These are phyloP conservation scores for Sporothrix dimorphospora DNA, from an alignment of 2,329 filamentous ascomycete genomes.

Conservation along the genomic window DNA sequence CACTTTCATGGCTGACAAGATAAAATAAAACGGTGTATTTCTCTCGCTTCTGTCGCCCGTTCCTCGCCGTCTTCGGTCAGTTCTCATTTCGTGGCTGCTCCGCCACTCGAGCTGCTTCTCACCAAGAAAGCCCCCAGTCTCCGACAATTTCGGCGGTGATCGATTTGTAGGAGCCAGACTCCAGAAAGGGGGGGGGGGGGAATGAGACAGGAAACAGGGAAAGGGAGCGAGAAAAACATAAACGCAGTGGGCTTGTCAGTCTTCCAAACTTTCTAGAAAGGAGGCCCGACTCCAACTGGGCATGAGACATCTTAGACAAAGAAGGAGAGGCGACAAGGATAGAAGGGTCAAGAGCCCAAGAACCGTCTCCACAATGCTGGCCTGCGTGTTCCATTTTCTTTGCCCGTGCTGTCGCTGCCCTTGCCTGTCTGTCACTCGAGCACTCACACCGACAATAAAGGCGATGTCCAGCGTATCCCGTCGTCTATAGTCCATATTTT, in stretches of 20 bases:
- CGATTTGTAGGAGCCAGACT: neutral
- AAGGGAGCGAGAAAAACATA: neutral
- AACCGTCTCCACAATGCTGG: neutral
- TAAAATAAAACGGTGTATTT: too few species aligned
- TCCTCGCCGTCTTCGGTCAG: slow-evolving; percentile 7
- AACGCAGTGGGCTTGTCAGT: neutral
- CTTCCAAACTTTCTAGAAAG: slow-evolving; percentile 24
- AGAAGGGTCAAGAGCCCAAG: neutral
- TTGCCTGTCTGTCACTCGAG: slow-evolving; percentile 1
- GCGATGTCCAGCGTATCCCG: neutral
- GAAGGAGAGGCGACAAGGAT: slow-evolving; percentile 1
- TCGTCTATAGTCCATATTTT: neutral
- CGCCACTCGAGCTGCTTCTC: slow-evolving; percentile 16
- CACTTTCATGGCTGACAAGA: neutral
- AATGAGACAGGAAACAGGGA: neutral
- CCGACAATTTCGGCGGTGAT: slow-evolving; percentile 31
- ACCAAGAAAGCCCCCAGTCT: neutral
- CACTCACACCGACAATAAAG: slow-evolving; percentile 17
- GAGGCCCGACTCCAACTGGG: slow-evolving; percentile 15
- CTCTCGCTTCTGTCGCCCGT: slow-evolving; percentile 22
- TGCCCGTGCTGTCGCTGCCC: neutral
- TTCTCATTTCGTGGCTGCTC: slow-evolving; percentile 29
- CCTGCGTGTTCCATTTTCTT: neutral
- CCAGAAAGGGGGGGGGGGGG: neutral
- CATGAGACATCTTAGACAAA: slow-evolving; percentile 28